A percentile compares a stretch with the other conserved stretches of the same genome.
phyloP scores from a whole-genome alignment of 805 yeast species.

The Pichia gijzeniarum region DNA sequence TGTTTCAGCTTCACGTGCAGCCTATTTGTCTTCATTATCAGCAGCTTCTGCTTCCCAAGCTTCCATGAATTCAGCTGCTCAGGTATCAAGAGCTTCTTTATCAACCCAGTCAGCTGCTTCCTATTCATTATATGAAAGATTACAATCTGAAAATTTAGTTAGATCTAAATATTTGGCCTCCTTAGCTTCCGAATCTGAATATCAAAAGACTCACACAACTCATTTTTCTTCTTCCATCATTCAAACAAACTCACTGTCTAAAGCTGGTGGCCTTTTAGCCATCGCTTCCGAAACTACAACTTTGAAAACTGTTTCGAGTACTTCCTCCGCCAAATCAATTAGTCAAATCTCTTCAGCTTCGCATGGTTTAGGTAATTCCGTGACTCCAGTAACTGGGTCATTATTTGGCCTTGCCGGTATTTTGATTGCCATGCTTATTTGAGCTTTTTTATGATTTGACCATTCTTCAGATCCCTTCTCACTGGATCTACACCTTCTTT shows the following conservation, averaged over 20 bases:
- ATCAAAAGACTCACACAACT: constrained; percentile 10
- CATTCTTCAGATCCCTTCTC: neutral
- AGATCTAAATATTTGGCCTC: neutral
- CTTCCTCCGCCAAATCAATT: constrained; percentile 25
- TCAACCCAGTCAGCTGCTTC: too few species aligned
- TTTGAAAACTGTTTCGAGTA: constrained; percentile 7
- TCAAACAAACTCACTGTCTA: constrained; percentile 20
- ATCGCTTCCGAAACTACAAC: constrained; percentile 32
- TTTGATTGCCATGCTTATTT: constrained; percentile 33
- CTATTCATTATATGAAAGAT: too few species aligned
- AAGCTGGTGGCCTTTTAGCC: constrained; percentile 35
- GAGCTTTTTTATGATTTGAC: constrained; percentile 7
- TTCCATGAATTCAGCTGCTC: too few species aligned
- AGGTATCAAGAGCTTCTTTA: too few species aligned
- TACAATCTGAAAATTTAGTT: too few species aligned
- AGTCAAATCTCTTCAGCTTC: constrained; percentile 12
- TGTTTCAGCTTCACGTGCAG: too few species aligned
- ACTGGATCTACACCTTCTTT: neutral
- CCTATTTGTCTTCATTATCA: neutral
- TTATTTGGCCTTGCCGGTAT: constrained; percentile 32
- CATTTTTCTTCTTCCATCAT: constrained; percentile 1
- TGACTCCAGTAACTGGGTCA: constrained; percentile 28
- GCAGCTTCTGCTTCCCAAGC: neutral
- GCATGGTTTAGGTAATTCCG: constrained; percentile 24
- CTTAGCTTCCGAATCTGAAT: constrained; percentile 2